Evolutionary conservation across 352 stramenopile genomes (phyloP).

Genomic region (Globisporangium solare): DNA sequence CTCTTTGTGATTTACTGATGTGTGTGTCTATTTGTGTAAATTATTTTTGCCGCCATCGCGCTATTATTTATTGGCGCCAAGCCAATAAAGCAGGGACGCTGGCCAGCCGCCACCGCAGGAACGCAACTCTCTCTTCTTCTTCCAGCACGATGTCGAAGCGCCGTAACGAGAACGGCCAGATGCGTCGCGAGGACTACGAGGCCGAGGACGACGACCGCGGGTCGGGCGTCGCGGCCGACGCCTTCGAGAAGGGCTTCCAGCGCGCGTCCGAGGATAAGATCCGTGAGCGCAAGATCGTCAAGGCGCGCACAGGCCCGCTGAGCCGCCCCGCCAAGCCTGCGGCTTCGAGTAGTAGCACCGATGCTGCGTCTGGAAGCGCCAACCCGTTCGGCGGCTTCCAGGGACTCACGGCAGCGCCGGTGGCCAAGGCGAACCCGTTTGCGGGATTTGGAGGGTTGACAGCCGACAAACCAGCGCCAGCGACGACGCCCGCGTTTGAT

Average conservation of each 20-base stretch:
- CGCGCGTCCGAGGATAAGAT: constrained; percentile 68
- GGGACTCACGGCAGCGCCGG: constrained; percentile 26
- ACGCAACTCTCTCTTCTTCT: constrained; percentile 6
- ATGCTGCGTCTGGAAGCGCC: constrained; percentile 9
- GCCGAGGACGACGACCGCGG: constrained; percentile 30
- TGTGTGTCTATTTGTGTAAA: too few species aligned
- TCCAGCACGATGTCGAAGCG: constrained; percentile 63
- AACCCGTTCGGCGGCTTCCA: constrained; percentile 51
- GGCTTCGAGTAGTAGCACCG: background rate
- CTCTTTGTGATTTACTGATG: too few species aligned
- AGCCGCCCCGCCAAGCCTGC: constrained; percentile 14
- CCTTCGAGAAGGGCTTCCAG: constrained; percentile 61
- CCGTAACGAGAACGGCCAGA: constrained; percentile 80
- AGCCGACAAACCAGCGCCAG: constrained; percentile 7
- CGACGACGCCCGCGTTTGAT: constrained; percentile 1
- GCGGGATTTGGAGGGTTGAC: constrained; percentile 59
- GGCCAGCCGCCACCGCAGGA: background rate
- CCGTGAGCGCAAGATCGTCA: constrained; percentile 76
- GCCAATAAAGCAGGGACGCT: background rate
- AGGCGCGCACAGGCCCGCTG: constrained; percentile 34
- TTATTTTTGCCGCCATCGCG: background rate
- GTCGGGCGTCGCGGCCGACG: constrained; percentile 31
- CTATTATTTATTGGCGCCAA: constrained; percentile 1
- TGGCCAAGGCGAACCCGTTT: constrained; percentile 47
- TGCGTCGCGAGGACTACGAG: constrained; percentile 84